phyloP scores from a whole-genome alignment of 768 basidiomycete species.

The Phylloporus sp. region DNA sequence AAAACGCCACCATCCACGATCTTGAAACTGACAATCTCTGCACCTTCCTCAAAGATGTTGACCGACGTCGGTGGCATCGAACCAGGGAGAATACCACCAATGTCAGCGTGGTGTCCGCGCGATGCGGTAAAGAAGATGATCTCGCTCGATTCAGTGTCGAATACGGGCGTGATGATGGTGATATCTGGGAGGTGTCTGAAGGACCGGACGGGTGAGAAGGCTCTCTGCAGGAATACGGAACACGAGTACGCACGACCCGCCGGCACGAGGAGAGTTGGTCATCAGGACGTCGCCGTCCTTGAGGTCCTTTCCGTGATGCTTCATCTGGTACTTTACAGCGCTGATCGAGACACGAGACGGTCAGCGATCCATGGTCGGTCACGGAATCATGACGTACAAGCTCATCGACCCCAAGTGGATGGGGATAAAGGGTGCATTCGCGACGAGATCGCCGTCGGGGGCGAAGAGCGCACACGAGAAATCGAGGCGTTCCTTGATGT shows the following conservation, averaged over 20 bases:
- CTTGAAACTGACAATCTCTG: slow-evolving; percentile 87
- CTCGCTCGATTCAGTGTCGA: slow-evolving; percentile 53
- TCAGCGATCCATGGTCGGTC: no score
- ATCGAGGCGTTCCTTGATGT: slow-evolving; percentile 94
- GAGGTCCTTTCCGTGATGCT: slow-evolving; percentile 59
- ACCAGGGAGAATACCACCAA: slow-evolving; percentile 87
- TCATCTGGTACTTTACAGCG: slow-evolving; percentile 88
- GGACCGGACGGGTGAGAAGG: not conserved
- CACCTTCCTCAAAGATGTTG: slow-evolving; percentile 91
- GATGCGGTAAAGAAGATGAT: slow-evolving; percentile 94
- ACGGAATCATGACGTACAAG: slow-evolving; percentile 56
- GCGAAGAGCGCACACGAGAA: slow-evolving; percentile 94
- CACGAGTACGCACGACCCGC: slow-evolving; percentile 71
- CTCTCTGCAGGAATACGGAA: slow-evolving; percentile 4
- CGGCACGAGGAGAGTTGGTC: slow-evolving; percentile 86
- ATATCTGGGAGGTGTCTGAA: slow-evolving; percentile 78
- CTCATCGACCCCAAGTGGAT: slow-evolving; percentile 88
- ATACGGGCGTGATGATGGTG: slow-evolving; percentile 92
- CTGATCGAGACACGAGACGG: slow-evolving; percentile 33
- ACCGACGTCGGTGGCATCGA: slow-evolving; percentile 95
- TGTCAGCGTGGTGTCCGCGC: slow-evolving; percentile 91
- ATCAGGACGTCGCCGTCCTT: slow-evolving; percentile 91
- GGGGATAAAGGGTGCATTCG: slow-evolving; percentile 90
- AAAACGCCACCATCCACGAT: slow-evolving; percentile 81
- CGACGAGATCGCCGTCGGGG: slow-evolving; percentile 90